These are phyloP conservation scores for Xylariaceae sp. DNA, from an alignment of 2,329 filamentous ascomycete species.

Conservation along the genomic window DNA sequence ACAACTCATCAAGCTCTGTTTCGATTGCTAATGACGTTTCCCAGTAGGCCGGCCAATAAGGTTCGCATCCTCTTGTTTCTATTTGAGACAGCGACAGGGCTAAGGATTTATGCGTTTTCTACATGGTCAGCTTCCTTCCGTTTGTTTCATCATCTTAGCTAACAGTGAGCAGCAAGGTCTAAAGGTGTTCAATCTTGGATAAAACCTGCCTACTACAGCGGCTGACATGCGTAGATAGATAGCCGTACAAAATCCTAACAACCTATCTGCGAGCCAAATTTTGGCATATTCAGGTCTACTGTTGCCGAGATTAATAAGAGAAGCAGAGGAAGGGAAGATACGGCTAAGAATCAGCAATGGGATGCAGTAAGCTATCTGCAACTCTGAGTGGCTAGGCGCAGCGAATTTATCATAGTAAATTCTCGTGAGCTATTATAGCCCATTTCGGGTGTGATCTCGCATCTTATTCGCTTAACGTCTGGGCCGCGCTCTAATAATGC, in stretches of 20 bases:
- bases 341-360: neutral
- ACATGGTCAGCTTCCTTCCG: slow-evolving; percentile 31
- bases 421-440: slow-evolving; percentile 10
- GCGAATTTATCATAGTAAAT: slow-evolving; percentile 9
- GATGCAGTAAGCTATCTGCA: neutral
- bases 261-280: slow-evolving; percentile 19
- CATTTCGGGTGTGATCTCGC: slow-evolving; percentile 17
- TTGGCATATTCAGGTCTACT: slow-evolving; percentile 22
- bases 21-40: slow-evolving; percentile 15
- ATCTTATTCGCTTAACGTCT: slow-evolving; percentile 13
- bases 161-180: slow-evolving; percentile 13
- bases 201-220: slow-evolving; percentile 1
- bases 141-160: slow-evolving; percentile 31
- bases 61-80: slow-evolving; percentile 17
- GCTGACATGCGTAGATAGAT: slow-evolving; percentile 9
- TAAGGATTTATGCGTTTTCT: slow-evolving; percentile 29
- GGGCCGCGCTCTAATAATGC: too few relatives aligned
- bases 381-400: slow-evolving; percentile 2
- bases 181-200: neutral
- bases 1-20: slow-evolving; percentile 18
- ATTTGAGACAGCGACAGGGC: slow-evolving; percentile 25
- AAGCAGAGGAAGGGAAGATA: neutral
- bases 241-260: slow-evolving; percentile 17
- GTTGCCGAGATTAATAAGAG: slow-evolving; percentile 1
- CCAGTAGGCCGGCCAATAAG: slow-evolving; percentile 15